Conservation (phyloP, 345 rosid species). For the Gossypioides kirkii region DNA sequence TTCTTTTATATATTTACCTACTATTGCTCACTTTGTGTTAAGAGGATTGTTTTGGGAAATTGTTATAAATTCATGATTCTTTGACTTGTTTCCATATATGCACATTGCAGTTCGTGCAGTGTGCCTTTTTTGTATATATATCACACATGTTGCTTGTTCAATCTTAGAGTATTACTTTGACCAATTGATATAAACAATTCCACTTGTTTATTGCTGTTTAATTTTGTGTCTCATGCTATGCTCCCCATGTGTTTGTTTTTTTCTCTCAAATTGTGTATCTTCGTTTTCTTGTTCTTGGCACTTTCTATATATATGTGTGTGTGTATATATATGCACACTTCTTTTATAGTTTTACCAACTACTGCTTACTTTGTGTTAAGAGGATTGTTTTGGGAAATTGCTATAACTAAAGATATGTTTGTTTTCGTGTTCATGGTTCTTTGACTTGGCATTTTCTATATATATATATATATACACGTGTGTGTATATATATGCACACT, state of each 20-base stretch:
- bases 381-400: background rate
- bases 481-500: background rate
- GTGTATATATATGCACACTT: background rate
- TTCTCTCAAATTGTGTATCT: too few relatives aligned
- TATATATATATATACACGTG: background rate
- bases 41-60: background rate
- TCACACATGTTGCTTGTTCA: background rate
- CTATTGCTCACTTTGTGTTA: background rate
- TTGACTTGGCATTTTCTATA: background rate
- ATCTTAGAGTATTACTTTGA: background rate
- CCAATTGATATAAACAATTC: conserved; percentile 4
- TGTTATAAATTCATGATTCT: background rate
- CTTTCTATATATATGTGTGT: background rate
- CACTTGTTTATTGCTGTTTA: background rate
- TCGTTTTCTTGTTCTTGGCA: background rate
- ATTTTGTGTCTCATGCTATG: background rate
- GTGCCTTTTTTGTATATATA: background rate
- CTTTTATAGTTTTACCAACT: background rate
- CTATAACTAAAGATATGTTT: background rate
- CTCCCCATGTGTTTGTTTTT: background rate
- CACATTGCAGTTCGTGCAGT: background rate
- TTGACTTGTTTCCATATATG: background rate
- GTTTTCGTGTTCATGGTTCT: background rate
- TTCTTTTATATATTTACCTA: background rate
- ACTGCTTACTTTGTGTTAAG: background rate